Percentiles rank a stretch among this genome's conserved stretches.
Evolutionary conservation across 2,329 filamentous ascomycete species (phyloP).

Genomic region (Aspergillus caelatus): DNA sequence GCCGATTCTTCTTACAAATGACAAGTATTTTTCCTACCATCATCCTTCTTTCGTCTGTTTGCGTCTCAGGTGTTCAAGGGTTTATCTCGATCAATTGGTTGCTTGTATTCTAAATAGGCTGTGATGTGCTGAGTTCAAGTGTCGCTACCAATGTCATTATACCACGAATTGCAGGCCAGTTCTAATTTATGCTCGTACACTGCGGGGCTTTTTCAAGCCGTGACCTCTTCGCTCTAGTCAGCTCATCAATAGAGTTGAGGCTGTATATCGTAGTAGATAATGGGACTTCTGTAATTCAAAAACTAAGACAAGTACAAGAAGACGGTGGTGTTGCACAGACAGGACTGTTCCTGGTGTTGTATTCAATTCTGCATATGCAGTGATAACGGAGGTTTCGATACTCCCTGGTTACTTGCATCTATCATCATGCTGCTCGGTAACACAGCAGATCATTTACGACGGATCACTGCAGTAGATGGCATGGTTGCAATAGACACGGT

Average conservation of each 20-base stretch:
- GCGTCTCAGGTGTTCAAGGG: not conserved
- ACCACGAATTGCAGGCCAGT: not conserved
- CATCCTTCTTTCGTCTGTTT: not conserved
- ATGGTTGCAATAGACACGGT: not conserved
- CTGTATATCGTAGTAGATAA: not conserved
- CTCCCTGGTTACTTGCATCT: not conserved
- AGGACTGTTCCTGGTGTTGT: not conserved
- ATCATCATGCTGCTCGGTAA: not conserved
- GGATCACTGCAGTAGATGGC: not conserved
- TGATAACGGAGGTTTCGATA: not conserved
- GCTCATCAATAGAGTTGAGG: not conserved
- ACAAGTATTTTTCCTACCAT: not conserved
- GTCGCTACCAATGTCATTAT: not conserved
- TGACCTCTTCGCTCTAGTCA: not conserved
- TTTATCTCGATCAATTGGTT: not conserved
- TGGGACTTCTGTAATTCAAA: not conserved
- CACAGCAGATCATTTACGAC: not conserved
- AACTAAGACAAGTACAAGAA: too few relatives aligned
- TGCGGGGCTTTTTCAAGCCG: not conserved
- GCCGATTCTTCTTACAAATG: too few relatives aligned
- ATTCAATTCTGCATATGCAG: not conserved
- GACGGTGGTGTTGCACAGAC: not conserved
- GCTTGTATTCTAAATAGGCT: not conserved
- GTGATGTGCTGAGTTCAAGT: not conserved
- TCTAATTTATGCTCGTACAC: not conserved